Conservation (phyloP, 1,139 yeast species). For the Lodderomyces parapsilosis region DNA sequence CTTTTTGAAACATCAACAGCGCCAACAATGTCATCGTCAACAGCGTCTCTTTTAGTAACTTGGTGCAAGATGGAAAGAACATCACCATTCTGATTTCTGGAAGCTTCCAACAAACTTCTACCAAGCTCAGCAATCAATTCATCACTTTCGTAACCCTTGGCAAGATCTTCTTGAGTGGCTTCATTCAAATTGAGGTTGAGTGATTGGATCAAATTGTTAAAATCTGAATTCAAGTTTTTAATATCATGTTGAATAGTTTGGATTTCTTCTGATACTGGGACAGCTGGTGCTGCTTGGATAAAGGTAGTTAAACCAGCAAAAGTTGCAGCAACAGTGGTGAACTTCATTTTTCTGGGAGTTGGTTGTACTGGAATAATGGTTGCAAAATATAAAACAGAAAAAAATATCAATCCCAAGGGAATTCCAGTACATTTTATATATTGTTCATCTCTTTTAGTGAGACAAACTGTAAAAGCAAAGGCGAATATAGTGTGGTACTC, state of each 20-base stretch:
- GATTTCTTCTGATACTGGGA: not conserved
- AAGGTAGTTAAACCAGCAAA: not conserved
- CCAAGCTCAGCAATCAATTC: conserved; percentile 4
- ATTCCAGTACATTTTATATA: not conserved
- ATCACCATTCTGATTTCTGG: conserved; percentile 3
- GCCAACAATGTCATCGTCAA: not conserved
- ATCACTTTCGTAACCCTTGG: not conserved
- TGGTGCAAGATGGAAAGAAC: not conserved
- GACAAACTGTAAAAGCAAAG: too few species aligned
- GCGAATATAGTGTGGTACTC: too few species aligned
- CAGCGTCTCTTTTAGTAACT: conserved; percentile 1
- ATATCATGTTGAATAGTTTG: conserved; percentile 1
- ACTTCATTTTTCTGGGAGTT: not conserved
- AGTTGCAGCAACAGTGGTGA: not conserved
- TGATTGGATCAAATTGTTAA: not conserved
- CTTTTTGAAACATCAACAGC: conserved; percentile 6
- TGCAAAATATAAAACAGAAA: not conserved
- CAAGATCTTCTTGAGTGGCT: conserved; percentile 1
- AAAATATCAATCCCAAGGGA: too few species aligned
- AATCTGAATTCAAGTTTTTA: not conserved
- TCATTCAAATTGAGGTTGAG: not conserved
- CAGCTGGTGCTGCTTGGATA: not conserved
- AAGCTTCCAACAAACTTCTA: conserved; percentile 6
- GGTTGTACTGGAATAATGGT: not conserved
- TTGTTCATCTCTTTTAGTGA: too few species aligned